These are phyloP conservation scores for Isatis tinctoria DNA, from an alignment of 345 rosid genomes.

Conservation along the genomic window DNA sequence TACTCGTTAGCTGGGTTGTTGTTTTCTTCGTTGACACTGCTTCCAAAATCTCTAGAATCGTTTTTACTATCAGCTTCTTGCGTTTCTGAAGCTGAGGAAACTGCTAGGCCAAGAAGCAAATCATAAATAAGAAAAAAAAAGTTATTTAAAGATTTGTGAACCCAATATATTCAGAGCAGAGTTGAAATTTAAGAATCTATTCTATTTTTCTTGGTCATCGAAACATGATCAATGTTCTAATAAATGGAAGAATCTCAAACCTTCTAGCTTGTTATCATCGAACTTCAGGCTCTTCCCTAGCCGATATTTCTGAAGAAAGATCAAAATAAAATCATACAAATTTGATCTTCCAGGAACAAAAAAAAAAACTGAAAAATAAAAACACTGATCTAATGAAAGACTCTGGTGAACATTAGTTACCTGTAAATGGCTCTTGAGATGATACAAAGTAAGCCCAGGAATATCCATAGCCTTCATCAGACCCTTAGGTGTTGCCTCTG, in stretches of 20 bases:
- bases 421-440: constrained; percentile 96
- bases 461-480: constrained; percentile 80
- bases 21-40: constrained; percentile 34
- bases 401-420: too few relatives aligned
- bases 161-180: constrained; percentile 1
- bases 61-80: constrained; percentile 26
- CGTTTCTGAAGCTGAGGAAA: constrained; percentile 24
- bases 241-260: constrained; percentile 6
- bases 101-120: constrained; percentile 18
- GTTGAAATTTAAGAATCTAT: constrained; percentile 12
- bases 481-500: constrained; percentile 97
- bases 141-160: background rate
- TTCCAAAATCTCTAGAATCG: constrained; percentile 8
- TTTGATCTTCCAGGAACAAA: background rate
- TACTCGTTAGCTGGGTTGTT: constrained; percentile 46
- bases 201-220: background rate
- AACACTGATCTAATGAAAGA: constrained; percentile 6
- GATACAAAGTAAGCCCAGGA: constrained; percentile 90
- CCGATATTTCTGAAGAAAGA: constrained; percentile 73
- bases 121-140: background rate
- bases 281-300: constrained; percentile 72
- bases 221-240: background rate
- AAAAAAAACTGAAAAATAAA: too few relatives aligned
- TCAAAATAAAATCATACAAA: constrained; percentile 1
- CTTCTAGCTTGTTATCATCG: constrained; percentile 32